These are phyloP conservation scores for Mrakia gelida DNA, from an alignment of 768 basidiomycete species.

Conservation along the genomic window DNA sequence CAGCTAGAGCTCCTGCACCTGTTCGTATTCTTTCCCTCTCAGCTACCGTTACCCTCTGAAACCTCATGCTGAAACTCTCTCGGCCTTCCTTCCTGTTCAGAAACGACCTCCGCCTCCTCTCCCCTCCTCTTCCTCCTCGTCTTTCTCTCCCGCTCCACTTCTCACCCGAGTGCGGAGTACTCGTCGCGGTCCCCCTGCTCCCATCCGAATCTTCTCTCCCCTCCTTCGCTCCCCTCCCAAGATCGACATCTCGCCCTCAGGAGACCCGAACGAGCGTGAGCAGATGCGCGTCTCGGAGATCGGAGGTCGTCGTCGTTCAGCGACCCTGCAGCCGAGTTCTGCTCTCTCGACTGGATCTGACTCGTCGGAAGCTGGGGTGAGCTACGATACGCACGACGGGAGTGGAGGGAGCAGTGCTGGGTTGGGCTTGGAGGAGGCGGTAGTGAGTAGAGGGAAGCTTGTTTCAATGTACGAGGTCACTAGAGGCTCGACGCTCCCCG, in stretches of 20 bases:
- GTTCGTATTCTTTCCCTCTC: too few relatives aligned
- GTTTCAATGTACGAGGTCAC: not conserved
- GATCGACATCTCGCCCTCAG: not conserved
- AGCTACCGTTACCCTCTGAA: too few relatives aligned
- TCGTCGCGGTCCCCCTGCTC: not conserved
- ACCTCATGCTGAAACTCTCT: too few relatives aligned
- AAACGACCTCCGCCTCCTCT: not conserved
- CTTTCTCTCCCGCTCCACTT: too few relatives aligned
- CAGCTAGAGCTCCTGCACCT: too few relatives aligned
- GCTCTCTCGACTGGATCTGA: not conserved
- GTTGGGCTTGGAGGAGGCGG: not conserved
- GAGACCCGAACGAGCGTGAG: not conserved
- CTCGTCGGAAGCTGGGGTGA: not conserved
- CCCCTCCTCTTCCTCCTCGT: not conserved
- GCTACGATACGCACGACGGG: not conserved
- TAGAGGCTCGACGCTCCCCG: not conserved
- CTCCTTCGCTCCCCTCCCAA: conserved; percentile 1
- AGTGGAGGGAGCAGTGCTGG: conserved; percentile 1
- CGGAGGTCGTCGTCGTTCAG: not conserved
- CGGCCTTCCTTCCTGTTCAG: not conserved
- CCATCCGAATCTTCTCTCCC: not conserved
- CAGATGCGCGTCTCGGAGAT: not conserved
- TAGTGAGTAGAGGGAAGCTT: not conserved
- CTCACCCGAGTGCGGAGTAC: not conserved
- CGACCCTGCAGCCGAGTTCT: not conserved